Percentiles rank a stretch among this genome's conserved stretches.
These are phyloP conservation scores for Linaria vulgaris DNA, from an alignment of 257 asterid species.

Conservation along the genomic window DNA sequence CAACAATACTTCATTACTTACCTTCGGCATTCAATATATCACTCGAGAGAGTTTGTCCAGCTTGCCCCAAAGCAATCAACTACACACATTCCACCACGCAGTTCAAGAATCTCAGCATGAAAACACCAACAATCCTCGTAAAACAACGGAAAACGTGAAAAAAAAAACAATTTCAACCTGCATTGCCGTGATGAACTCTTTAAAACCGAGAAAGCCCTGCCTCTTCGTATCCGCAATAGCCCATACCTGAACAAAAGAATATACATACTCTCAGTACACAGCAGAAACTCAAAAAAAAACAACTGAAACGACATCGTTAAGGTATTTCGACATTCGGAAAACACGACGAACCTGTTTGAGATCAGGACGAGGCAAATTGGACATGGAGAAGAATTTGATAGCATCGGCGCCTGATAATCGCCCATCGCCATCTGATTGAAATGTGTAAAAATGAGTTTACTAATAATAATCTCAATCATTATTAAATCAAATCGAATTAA, in stretches of 20 bases:
- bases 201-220: slow-evolving; percentile 93
- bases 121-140: background rate
- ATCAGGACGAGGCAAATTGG: slow-evolving; percentile 83
- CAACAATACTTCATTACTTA: slow-evolving; percentile 30
- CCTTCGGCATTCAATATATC: slow-evolving; percentile 64
- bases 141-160: slow-evolving; percentile 14
- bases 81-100: slow-evolving; percentile 37
- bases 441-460: too few relatives aligned
- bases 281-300: too few relatives aligned
- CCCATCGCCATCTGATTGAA: slow-evolving; percentile 88
- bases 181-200: slow-evolving; percentile 79
- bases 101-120: slow-evolving; percentile 30
- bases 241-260: slow-evolving; percentile 59
- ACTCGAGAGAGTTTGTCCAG: slow-evolving; percentile 60
- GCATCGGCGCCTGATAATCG: slow-evolving; percentile 87
- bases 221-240: slow-evolving; percentile 92
- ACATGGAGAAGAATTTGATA: slow-evolving; percentile 76
- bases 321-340: too few relatives aligned
- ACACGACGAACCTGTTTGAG: slow-evolving; percentile 86
- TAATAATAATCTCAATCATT: too few relatives aligned
- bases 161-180: slow-evolving; percentile 59
- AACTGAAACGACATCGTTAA: too few relatives aligned
- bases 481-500: too few relatives aligned
- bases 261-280: too few relatives aligned
- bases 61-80: slow-evolving; percentile 86